Percentiles rank a stretch among this genome's conserved stretches.
Evolutionary conservation across 441 rosid genomes (phyloP).

Genomic region (Gossypium trilobum): DNA sequence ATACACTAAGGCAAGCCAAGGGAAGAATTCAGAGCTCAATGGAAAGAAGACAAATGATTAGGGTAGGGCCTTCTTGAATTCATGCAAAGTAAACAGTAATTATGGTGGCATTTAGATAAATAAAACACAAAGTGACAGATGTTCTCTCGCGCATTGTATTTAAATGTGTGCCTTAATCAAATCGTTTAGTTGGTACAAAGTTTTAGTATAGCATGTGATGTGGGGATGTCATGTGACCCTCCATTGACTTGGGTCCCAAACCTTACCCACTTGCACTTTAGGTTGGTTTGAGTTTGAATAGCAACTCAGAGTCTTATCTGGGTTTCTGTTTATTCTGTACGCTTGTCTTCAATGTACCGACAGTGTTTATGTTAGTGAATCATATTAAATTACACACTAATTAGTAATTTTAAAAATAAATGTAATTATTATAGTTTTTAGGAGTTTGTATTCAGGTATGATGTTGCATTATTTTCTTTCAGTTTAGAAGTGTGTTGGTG

Average conservation of each 20-base stretch:
- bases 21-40: conserved; percentile 35
- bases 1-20: conserved; percentile 38
- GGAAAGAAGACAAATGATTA: conserved; percentile 29
- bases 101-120: not conserved
- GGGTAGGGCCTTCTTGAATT: conserved; percentile 29
- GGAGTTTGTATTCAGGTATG: no score
- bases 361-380: not conserved
- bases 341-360: no score
- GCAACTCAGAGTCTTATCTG: not conserved
- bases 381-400: not conserved
- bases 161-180: not conserved
- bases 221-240: not conserved
- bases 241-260: not conserved
- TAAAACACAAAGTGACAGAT: not conserved
- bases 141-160: not conserved
- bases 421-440: no score
- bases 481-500: no score
- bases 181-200: not conserved
- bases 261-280: not conserved
- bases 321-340: not conserved
- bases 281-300: not conserved
- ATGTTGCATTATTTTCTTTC: no score
- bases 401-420: no score
- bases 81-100: conserved; percentile 13
- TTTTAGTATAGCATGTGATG: not conserved